Conservation (phyloP, 2,329 filamentous ascomycete species). For the Gaeumannomyces tritici region DNA sequence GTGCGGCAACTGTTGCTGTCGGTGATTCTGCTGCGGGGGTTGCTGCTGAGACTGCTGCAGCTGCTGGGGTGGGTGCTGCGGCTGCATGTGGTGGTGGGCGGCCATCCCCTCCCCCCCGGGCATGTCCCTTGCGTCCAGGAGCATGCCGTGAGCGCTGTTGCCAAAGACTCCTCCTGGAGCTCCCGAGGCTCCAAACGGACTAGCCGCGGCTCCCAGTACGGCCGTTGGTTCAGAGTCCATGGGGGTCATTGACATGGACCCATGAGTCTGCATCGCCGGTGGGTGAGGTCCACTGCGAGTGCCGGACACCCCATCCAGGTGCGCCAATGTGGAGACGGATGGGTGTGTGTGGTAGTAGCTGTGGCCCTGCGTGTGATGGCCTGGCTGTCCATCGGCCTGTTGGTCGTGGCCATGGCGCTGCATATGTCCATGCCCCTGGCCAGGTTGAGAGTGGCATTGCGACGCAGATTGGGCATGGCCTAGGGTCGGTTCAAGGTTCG, state of each 20-base stretch:
- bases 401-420: neutral
- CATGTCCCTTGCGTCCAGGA: neutral
- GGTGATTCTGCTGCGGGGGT: neutral
- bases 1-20: neutral
- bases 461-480: neutral
- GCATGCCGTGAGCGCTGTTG: neutral
- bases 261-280: neutral
- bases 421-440: neutral
- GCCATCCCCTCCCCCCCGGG: neutral
- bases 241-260: neutral
- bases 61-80: constrained; percentile 3
- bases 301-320: neutral
- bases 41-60: neutral
- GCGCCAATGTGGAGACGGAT: neutral
- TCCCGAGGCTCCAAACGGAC: neutral
- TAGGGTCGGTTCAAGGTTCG: neutral
- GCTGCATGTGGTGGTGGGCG: constrained; percentile 2
- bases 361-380: neutral
- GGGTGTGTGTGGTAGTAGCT: neutral
- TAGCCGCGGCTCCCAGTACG: neutral
- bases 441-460: neutral
- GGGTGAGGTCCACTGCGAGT: neutral
- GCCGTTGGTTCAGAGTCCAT: neutral
- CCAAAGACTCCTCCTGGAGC: neutral
- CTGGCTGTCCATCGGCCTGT: neutral